Percentiles rank a stretch among this genome's conserved stretches.
phyloP scores from a whole-genome alignment of 176 grass and related monocot species.

The Oryza rufipogon region DNA sequence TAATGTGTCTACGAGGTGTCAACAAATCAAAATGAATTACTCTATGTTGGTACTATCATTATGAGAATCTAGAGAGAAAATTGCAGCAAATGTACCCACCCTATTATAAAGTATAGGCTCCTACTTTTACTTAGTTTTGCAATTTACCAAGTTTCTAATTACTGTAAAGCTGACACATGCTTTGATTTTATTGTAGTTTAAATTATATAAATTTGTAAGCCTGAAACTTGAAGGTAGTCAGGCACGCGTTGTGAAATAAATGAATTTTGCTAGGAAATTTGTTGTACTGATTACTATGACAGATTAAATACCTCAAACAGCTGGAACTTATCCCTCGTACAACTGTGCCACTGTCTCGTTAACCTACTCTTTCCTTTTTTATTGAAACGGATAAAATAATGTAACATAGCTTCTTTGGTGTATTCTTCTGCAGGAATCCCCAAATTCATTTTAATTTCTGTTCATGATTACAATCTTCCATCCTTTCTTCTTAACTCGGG shows the following conservation, averaged over 20 bases:
- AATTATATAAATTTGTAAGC: background rate
- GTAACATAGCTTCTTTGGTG: slow-evolving; percentile 25
- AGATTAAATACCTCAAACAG: background rate
- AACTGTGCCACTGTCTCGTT: background rate
- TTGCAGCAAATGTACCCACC: background rate
- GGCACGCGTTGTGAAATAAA: background rate
- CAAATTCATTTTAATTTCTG: slow-evolving; percentile 93
- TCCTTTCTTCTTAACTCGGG: slow-evolving; percentile 74
- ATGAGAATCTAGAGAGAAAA: background rate
- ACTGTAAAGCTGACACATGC: background rate
- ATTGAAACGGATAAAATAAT: slow-evolving; percentile 10
- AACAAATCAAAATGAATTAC: background rate
- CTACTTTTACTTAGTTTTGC: background rate
- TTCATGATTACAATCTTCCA: slow-evolving; percentile 97
- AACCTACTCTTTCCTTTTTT: background rate
- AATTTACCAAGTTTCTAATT: background rate
- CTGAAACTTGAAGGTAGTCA: background rate
- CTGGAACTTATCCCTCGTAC: background rate
- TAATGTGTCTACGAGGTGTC: background rate
- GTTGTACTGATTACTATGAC: background rate
- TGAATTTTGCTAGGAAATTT: background rate
- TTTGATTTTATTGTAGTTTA: background rate
- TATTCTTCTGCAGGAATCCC: slow-evolving; percentile 66
- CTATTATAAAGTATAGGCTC: background rate
- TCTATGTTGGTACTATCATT: background rate